These are phyloP conservation scores for Athelia psychrophila DNA, from an alignment of 1,284 basidiomycete genomes.

Conservation along the genomic window DNA sequence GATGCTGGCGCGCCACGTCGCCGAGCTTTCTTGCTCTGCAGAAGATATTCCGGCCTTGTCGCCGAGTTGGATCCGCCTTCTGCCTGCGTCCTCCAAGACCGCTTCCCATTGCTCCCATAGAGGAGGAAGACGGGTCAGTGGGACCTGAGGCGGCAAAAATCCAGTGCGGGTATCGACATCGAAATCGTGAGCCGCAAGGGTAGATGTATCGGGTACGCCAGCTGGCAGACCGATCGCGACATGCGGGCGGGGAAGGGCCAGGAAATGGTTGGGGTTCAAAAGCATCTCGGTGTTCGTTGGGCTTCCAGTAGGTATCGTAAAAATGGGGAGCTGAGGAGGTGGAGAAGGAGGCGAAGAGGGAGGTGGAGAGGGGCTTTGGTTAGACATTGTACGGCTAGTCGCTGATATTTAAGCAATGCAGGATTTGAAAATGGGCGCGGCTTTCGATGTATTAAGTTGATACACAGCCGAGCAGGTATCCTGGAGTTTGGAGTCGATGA, in stretches of 20 bases:
- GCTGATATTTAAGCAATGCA: too few relatives aligned
- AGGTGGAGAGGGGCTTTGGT: too few relatives aligned
- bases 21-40: constrained; percentile 43
- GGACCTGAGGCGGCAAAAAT: constrained; percentile 86
- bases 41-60: constrained; percentile 40
- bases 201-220: constrained; percentile 72
- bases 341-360: too few relatives aligned
- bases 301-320: too few relatives aligned
- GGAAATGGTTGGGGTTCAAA: constrained; percentile 63
- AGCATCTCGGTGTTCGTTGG: too few relatives aligned
- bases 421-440: too few relatives aligned
- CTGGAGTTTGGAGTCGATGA: too few relatives aligned
- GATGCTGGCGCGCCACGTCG: constrained; percentile 62
- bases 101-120: constrained; percentile 76
- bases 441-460: too few relatives aligned
- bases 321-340: too few relatives aligned
- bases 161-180: constrained; percentile 92
- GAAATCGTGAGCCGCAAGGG: constrained; percentile 91
- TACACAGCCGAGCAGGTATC: too few relatives aligned
- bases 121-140: constrained; percentile 58
- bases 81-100: constrained; percentile 49
- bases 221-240: constrained; percentile 26
- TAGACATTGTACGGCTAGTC: too few relatives aligned
- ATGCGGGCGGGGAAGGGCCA: constrained; percentile 61
- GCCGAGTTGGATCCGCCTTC: constrained; percentile 52